These are phyloP conservation scores for Ophiostoma australiae DNA, from an alignment of 2,329 filamentous ascomycete species.

Conservation along the genomic window DNA sequence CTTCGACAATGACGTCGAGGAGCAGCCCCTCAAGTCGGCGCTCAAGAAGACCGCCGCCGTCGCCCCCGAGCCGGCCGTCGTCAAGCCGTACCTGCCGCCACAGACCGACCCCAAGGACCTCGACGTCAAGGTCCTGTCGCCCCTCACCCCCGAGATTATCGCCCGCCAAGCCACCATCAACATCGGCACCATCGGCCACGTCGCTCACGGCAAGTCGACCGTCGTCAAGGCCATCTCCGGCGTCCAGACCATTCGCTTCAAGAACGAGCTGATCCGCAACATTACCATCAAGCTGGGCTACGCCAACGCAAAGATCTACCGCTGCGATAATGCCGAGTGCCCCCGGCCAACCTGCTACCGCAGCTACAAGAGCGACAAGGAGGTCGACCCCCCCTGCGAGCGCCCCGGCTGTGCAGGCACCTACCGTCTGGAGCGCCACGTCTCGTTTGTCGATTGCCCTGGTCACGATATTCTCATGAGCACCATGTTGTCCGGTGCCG, in stretches of 20 bases:
- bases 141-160: constrained; percentile 93
- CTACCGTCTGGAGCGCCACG: constrained; percentile 84
- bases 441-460: constrained; percentile 98
- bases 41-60: constrained; percentile 65
- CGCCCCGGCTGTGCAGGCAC: constrained; percentile 82
- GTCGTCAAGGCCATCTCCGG: constrained; percentile 99
- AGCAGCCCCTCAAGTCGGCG: constrained; percentile 73
- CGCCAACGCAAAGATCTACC: constrained; percentile 98
- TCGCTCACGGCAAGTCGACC: constrained; percentile 97
- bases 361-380: constrained; percentile 98
- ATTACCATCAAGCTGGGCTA: constrained; percentile 99
- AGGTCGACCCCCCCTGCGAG: constrained; percentile 94
- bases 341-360: constrained; percentile 92
- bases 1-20: constrained; percentile 52
- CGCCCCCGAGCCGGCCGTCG: constrained; percentile 50
- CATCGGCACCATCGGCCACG: constrained; percentile 96
- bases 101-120: constrained; percentile 91
- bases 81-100: constrained; percentile 59
- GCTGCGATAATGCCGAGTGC: constrained; percentile 89
- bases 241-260: constrained; percentile 98
- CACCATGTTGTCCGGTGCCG: constrained; percentile 98
- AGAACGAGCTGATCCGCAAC: constrained; percentile 98
- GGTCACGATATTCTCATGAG: constrained; percentile 99
- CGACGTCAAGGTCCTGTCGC: constrained; percentile 73
- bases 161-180: constrained; percentile 97